Evolutionary conservation across 306 rosid genomes (phyloP).

Genomic region (Psophocarpus tetragonolobus): DNA sequence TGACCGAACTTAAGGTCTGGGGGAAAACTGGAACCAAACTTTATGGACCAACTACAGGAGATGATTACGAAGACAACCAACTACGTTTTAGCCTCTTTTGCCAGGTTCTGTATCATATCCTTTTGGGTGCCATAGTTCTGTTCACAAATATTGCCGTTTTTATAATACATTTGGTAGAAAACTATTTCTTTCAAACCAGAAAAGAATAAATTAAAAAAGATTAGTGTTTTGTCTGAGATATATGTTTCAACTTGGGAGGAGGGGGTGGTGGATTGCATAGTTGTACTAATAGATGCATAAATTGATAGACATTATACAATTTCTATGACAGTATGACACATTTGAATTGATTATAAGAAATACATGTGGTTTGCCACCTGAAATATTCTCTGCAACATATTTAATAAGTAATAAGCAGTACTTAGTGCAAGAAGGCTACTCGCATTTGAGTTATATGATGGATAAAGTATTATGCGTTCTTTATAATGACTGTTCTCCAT

Average conservation of each 20-base stretch:
- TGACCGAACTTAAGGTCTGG: constrained; percentile 63
- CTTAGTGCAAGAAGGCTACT: constrained; percentile 3
- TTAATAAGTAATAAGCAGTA: neutral
- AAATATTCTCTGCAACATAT: neutral
- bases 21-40: constrained; percentile 73
- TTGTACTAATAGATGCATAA: neutral
- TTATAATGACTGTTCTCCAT: neutral
- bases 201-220: neutral
- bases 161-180: neutral
- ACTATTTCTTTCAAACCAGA: neutral
- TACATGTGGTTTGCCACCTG: neutral
- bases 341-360: neutral
- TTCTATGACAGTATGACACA: neutral
- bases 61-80: constrained; percentile 69
- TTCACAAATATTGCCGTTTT: neutral
- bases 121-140: constrained; percentile 6
- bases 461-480: neutral
- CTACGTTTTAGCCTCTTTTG: constrained; percentile 75
- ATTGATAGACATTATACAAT: neutral
- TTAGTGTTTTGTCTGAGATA: neutral
- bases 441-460: neutral
- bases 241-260: neutral
- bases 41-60: constrained; percentile 67
- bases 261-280: neutral
- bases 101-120: constrained; percentile 46